Base-by-base conservation (phyloP, 208 protist species). In the Lotmaria passim region DNA sequence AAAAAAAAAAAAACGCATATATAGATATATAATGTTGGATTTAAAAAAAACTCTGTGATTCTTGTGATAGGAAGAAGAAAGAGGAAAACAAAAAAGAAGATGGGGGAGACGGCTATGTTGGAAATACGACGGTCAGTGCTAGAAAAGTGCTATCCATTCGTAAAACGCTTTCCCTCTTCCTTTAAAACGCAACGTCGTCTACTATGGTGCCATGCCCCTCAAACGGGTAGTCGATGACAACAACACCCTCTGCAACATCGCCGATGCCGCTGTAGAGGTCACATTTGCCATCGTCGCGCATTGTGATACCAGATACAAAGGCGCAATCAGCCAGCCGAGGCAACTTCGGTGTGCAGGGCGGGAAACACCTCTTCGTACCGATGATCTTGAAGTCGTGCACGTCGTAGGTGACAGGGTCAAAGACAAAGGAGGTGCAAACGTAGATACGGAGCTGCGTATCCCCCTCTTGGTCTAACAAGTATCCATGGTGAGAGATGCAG, bases 171-270 rank as follows among this genome's bases (percentile, higher is more conserved):
- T 55, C 28, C 36, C 28, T 36, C 28, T 43, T 58, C 11, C 17
- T 23, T 62, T 41, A 83, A 62, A 87, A 87, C 19, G 72, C 73
- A 21, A 85, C 65, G 47, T 78, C 68, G 51, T 75, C 77, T 1
- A 80, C 65, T 14, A 88, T 85, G 7, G 69, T 28, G 21, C 83
- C 83, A 28, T 85, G 78, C 11, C 79, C 79, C 38, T 84, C 83
- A 64, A 88, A 88, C 12, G 83, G 83, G 69, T 88, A 88, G 68
- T 88, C 83, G 68, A 88, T 88, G 11, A 72, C 69, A 21, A 66
- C 51, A 17, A 71, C 69, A 5, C 83, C 83, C 21, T 79, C 68
- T 14, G 51, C 57, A 28, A 69, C 62, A 59, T 88, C 79, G 5
- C 76, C 74, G 39, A 82, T 55, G 39, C 78, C 75, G 51, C 83